Evolutionary conservation across 495 filamentous ascomycete species (phyloP), one percentile per base, ranked within the genome.

Genomic region (Aspergillus sclerotioniger): DNA sequence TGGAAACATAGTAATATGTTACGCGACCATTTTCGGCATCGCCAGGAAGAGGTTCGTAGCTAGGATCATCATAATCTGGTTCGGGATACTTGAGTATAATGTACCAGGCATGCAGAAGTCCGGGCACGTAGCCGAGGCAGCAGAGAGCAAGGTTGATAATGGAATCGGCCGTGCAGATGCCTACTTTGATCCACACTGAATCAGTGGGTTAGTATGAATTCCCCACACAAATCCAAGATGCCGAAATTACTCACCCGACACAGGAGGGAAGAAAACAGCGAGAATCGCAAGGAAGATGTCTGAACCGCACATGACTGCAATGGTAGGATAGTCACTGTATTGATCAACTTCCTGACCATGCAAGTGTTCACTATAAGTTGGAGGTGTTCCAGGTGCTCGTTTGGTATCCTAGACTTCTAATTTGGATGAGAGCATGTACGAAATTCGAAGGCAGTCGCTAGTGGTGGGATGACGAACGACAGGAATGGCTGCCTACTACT

Each of bases 81-180:
- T 97, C 92, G 25, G 95, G 95, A 71, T 88, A 90, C 68, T 88
- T 87, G 68, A 87, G 77, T 78, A 98, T 96, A 74, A 98, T 96
- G 84, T 98, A 98, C 92, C 92, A 98, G 67, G 94, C 83, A 74
- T 98, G 94, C 7, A 98, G 73, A 21, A 98, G 85, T 53, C 94
- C 94, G 19, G 94, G 94, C 60, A 98, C 77, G 73, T 84, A 95
- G 72, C 95, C 93, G 45, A 98, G 88, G 48, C 83, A 76, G 76
- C 88, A 92, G 62, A 98, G 90, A 53, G 90, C 87, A 71, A 98
- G 83, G 78, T 98, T 98, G 80, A 98, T 96, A 68, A 98, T 62
- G 28, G 87, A 90, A 80, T 98, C 95, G 41, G 90, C 91, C 54
- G 86, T 89, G 81, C 94, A 98, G 76, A 98, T 82, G 62, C 94